Conservation (phyloP, 2,329 filamentous ascomycete species). For the Fusarium albidum region DNA sequence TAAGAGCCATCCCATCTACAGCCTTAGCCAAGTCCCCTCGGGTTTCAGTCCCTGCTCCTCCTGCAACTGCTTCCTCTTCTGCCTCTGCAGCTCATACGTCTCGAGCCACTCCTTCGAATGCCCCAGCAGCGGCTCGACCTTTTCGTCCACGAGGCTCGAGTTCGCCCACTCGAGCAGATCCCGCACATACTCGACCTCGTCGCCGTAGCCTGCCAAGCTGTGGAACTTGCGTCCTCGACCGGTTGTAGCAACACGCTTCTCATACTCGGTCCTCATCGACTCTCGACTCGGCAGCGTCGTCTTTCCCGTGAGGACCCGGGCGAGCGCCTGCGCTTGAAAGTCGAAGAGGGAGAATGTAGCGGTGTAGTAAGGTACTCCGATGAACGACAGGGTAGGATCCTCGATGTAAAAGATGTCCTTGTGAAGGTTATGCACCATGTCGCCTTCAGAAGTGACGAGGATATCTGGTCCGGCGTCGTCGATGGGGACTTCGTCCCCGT, state of each 20-base stretch:
- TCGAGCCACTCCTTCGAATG: constrained; percentile 29
- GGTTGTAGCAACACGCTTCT: constrained; percentile 22
- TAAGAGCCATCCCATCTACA: too few relatives aligned
- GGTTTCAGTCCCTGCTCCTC: constrained; percentile 17
- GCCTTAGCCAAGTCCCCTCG: constrained; percentile 23
- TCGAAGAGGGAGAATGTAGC: constrained; percentile 76
- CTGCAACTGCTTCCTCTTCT: constrained; percentile 21
- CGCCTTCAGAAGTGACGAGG: constrained; percentile 69
- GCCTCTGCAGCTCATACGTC: constrained; percentile 19
- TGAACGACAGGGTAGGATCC: constrained; percentile 69
- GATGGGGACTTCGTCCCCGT: constrained; percentile 47
- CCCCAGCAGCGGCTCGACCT: constrained; percentile 13
- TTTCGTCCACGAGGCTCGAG: constrained; percentile 4
- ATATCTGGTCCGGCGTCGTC: constrained; percentile 59
- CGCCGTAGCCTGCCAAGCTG: constrained; percentile 32
- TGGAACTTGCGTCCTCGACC: constrained; percentile 38
- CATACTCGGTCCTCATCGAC: constrained; percentile 33
- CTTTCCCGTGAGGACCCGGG: constrained; percentile 63
- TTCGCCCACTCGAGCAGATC: constrained; percentile 37
- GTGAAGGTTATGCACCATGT: constrained; percentile 71
- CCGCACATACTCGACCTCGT: constrained; percentile 36
- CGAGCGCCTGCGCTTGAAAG: constrained; percentile 70
- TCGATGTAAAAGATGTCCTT: constrained; percentile 77
- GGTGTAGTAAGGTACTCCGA: constrained; percentile 71
- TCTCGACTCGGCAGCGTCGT: constrained; percentile 35